Evolutionary conservation across 2,329 filamentous ascomycete species (phyloP), one percentile per base, ranked within the genome.

Genomic region (Sporothrix pallida): DNA sequence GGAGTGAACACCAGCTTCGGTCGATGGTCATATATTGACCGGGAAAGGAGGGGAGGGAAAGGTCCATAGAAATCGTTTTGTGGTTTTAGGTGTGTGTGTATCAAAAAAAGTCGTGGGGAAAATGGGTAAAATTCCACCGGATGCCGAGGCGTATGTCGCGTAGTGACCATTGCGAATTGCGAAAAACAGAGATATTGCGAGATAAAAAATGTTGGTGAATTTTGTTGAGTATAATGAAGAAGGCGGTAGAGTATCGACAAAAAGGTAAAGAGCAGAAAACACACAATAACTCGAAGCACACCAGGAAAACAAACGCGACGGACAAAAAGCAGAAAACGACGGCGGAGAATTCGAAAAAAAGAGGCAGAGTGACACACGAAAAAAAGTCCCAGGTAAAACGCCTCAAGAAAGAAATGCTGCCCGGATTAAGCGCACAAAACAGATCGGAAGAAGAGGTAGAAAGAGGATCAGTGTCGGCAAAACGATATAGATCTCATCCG

Each of bases 361-460:
- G n/a, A 37, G n/a, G 62, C 42, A 52, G 12, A 46, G 13, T 44
- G 31, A 65, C 44, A 54, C 62, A 73, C 54, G 6, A 20, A 68
- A n/a, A 68, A 20, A 52, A 13, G 37, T 71, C 67, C 70, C 58
- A 52, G 42, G 52, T 56, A 72, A 74, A 72, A 74, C 71, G 71
- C 71, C 71, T 68, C 52, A 50, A 54, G n/a, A 68, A 68, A 42
- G 26, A 63, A 50, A 72, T 72, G 71, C 71, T 74, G 70, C 63
- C 56, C 70, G 37, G 67, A 54, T 69, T 69, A 69, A 69, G 48
- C 67, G 67, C 48, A 56, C 17, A 54, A 56, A 69, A 44, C 15
- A 37, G 9, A 56, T 37, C 9, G 15, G 20, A 37, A 62, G 6
- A 37, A 44, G 72, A 48, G 54, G 26, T 44, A 9, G 48, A 68